These are phyloP conservation scores for Mortierella sp. DNA, from an alignment of 371 early-diverging fungal genomes.

Conservation along the genomic window DNA sequence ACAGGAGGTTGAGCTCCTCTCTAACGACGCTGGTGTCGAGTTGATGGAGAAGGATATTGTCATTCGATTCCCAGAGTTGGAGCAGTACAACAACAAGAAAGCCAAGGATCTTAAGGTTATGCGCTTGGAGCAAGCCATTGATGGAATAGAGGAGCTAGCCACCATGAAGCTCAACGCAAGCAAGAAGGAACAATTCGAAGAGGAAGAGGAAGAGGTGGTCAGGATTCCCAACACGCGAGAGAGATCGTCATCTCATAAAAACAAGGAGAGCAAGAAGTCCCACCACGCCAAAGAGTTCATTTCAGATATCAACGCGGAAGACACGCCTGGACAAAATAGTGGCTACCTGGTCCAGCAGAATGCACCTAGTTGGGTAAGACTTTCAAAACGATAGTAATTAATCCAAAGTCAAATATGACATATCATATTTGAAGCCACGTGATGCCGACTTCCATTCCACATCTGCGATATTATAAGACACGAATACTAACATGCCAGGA, in stretches of 20 bases:
- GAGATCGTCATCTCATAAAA: background rate
- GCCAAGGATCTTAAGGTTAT: slow-evolving; percentile 14
- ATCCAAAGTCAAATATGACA: background rate
- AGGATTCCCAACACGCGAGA: slow-evolving; percentile 24
- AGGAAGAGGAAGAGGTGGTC: slow-evolving; percentile 18
- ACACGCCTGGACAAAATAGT: slow-evolving; percentile 24
- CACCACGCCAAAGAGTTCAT: slow-evolving; percentile 27
- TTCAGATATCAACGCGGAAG: slow-evolving; percentile 15
- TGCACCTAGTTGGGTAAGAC: slow-evolving; percentile 54
- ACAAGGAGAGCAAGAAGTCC: slow-evolving; percentile 5
- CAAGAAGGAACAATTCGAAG: background rate
- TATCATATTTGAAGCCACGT: background rate
- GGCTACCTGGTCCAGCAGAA: slow-evolving; percentile 41
- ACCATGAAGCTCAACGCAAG: slow-evolving; percentile 6
- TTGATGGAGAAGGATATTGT: slow-evolving; percentile 45
- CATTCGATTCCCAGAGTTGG: slow-evolving; percentile 50
- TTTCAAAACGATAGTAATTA: too few species aligned
- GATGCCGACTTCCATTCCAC: background rate
- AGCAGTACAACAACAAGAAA: slow-evolving; percentile 23
- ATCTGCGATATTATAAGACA: too few species aligned
- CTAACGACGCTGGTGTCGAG: slow-evolving; percentile 39
- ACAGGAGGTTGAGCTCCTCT: slow-evolving; percentile 33
- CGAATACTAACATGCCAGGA: background rate
- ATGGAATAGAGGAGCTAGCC: slow-evolving; percentile 20
- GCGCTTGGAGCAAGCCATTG: slow-evolving; percentile 25